A percentile compares a stretch with the other conserved stretches of the same genome.
Evolutionary conservation across 2,329 filamentous ascomycete species (phyloP).

Genomic region (Penicillium sp.): DNA sequence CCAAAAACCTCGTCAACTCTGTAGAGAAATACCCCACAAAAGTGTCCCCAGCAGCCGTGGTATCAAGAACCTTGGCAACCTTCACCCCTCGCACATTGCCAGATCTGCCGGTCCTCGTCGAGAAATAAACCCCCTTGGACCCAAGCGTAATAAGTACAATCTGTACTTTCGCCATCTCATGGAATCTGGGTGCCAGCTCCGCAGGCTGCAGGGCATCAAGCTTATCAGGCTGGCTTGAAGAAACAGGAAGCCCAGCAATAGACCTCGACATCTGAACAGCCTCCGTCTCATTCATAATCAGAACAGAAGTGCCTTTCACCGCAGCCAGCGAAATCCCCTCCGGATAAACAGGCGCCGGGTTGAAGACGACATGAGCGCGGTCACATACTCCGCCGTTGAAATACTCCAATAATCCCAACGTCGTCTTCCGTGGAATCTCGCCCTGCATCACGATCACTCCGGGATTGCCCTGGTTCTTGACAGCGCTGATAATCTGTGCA

Average conservation of each 20-base stretch:
- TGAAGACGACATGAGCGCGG: conserved; percentile 61
- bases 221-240: conserved; percentile 3
- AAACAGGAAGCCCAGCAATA: conserved; percentile 17
- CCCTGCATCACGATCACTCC: conserved; percentile 20
- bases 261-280: conserved; percentile 25
- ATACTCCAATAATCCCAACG: conserved; percentile 15
- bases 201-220: conserved; percentile 12
- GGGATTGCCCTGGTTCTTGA: conserved; percentile 1
- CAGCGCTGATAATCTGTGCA: conserved; percentile 26
- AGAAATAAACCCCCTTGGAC: conserved; percentile 24
- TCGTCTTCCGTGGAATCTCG: conserved; percentile 21
- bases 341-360: conserved; percentile 78
- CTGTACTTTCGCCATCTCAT: conserved; percentile 16
- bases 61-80: conserved; percentile 21
- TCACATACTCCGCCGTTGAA: conserved; percentile 11
- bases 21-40: conserved; percentile 24
- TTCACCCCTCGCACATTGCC: conserved; percentile 18
- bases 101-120: conserved; percentile 12
- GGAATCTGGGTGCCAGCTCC: conserved; percentile 17
- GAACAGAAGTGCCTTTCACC: conserved; percentile 15
- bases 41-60: conserved; percentile 22
- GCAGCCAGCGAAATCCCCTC: conserved; percentile 54
- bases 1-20: conserved; percentile 18
- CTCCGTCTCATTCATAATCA: conserved; percentile 27
- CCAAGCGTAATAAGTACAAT: conserved; percentile 24